Evolutionary conservation across 2,329 filamentous ascomycete species (phyloP).

Genomic region (Aschersonia sp.): DNA sequence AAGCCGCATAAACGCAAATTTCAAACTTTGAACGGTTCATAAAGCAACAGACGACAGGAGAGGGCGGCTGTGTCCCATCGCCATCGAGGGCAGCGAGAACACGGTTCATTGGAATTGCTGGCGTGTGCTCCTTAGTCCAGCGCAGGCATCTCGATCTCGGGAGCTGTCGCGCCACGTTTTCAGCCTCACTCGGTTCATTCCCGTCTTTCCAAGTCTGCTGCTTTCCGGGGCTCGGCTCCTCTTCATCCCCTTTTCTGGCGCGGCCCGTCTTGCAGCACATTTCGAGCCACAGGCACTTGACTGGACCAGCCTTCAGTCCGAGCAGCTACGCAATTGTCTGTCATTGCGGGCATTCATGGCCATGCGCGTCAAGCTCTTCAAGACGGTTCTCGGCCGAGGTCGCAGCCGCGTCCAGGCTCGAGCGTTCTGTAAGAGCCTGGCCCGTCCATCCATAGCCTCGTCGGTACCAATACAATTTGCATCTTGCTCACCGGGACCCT

Average conservation of each 20-base stretch:
- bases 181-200: neutral
- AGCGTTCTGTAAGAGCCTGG: too few relatives aligned
- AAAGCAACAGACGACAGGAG: neutral
- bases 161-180: neutral
- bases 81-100: neutral
- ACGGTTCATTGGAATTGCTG: neutral
- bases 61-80: neutral
- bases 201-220: too few relatives aligned
- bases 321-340: neutral
- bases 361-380: conserved; percentile 3
- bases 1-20: too few relatives aligned
- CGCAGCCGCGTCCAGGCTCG: neutral
- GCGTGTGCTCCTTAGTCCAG: neutral
- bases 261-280: neutral
- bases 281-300: neutral
- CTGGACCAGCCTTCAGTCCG: neutral
- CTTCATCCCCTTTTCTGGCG: neutral
- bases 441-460: neutral
- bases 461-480: neutral
- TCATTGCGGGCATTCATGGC: conserved; percentile 1
- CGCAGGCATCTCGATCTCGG: neutral
- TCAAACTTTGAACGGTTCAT: too few relatives aligned
- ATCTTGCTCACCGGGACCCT: neutral
- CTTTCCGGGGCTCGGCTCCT: neutral
- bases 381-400: neutral